phyloP scores from a whole-genome alignment of 345 rosid genomes.

The Hibiscus tridactylites region DNA sequence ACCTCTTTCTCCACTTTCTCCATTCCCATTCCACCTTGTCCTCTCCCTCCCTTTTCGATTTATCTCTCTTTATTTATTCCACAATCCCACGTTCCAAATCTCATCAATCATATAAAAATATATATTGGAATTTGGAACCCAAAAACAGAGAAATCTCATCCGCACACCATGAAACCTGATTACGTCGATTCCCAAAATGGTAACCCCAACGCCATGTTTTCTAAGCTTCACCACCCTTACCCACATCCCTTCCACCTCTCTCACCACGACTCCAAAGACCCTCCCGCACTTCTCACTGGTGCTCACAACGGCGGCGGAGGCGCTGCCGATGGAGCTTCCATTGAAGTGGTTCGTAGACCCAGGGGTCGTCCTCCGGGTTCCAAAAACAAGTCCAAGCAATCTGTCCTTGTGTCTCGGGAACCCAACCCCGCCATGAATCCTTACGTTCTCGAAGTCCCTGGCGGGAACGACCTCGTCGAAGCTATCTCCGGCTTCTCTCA shows the following conservation, averaged over 20 bases:
- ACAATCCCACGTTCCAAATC: background rate
- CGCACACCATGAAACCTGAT: constrained; percentile 52
- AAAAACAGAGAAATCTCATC: background rate
- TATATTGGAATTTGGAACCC: background rate
- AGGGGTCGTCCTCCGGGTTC: constrained; percentile 90
- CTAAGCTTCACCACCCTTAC: constrained; percentile 36
- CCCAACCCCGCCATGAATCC: constrained; percentile 74
- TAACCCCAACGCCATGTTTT: constrained; percentile 35
- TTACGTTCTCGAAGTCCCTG: constrained; percentile 69
- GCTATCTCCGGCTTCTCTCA: constrained; percentile 62
- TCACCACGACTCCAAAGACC: background rate
- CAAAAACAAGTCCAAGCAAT: constrained; percentile 76
- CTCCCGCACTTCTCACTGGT: background rate
- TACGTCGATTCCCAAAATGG: constrained; percentile 31
- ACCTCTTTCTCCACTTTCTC: too few relatives aligned
- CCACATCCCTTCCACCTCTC: background rate
- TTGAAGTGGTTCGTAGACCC: constrained; percentile 73
- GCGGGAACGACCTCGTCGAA: constrained; percentile 67
- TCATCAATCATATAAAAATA: constrained; percentile 2
- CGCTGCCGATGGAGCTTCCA: constrained; percentile 47
- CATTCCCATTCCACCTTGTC: too few relatives aligned
- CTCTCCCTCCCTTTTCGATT: too few relatives aligned
- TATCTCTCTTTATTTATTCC: too few relatives aligned
- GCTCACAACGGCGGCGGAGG: background rate
- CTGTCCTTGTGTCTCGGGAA: constrained; percentile 49